Evolutionary conservation across 129 eudicot species (phyloP), one percentile per base, ranked within the genome.

Genomic region (Tagetes patula): DNA sequence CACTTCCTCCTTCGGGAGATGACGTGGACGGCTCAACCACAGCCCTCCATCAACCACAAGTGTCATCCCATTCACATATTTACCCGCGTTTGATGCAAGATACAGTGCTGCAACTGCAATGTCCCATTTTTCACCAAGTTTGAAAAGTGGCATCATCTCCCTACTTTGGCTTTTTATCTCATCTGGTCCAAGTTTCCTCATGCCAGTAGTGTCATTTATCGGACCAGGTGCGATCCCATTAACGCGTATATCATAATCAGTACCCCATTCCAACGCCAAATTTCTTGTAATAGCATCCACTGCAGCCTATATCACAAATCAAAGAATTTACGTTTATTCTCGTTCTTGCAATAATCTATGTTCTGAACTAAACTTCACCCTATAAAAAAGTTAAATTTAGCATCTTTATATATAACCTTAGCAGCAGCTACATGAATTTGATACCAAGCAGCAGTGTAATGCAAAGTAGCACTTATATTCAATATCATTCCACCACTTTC

Each of bases 161-260:
- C 71, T 90, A 31, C 71, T 39, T 33, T 79, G 83, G 82, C 52
- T 74, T 33, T 58, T 8, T 3, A 89, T 85, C 82, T 94, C 98
- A 0, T 81, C 85, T 2, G 98, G 98, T 6, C 76, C 86, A 61
- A 94, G 93, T 75, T 94, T 94, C 66, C 92, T 85, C 89, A 87
- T 67, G 62, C 98, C 98, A 75, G 96, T 47, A 47, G 98, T 94
- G 66, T 79, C 98, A 31, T 67, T 81, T 70, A 94, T 94, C 1
- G 98, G 98, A 20, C 98, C 98, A 33, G 98, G 96, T 46, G 98
- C 98, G 73, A 94, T 94, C 60, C 98, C 98, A 73, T 94, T 94
- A 46, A 94, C 98, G 48, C 96, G 83, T 49, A 94, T 90, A 72
- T 90, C 96, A 78, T 94, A 94, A 68, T 94, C 98, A 4, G 96